Evolutionary conservation across 108 stramenopile species (phyloP).

Genomic region (Cyclotella kingstonii): DNA sequence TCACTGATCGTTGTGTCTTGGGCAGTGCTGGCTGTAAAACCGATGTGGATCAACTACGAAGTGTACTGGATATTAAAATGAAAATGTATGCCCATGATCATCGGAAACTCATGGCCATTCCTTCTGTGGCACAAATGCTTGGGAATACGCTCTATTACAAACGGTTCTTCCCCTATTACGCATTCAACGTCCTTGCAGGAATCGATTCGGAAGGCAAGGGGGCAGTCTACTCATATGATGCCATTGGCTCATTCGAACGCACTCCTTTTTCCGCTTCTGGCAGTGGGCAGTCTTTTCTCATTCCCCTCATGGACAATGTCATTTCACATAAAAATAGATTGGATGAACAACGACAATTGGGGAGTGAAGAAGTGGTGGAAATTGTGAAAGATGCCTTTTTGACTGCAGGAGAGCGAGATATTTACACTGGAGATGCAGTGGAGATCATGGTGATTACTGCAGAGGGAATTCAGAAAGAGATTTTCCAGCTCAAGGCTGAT

Average conservation of each 20-base stretch:
- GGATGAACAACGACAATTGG: slow-evolving; percentile 83
- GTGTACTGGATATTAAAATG: slow-evolving; percentile 87
- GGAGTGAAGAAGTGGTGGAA: slow-evolving; percentile 88
- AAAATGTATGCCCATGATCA: slow-evolving; percentile 94
- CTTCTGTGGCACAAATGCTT: slow-evolving; percentile 95
- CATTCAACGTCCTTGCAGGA: slow-evolving; percentile 96
- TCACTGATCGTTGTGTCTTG: slow-evolving; percentile 85
- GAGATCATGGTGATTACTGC: slow-evolving; percentile 92
- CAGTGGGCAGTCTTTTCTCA: slow-evolving; percentile 87
- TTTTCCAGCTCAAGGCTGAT: slow-evolving; percentile 91
- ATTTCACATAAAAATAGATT: slow-evolving; percentile 91
- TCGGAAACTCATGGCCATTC: slow-evolving; percentile 89
- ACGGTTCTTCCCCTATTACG: slow-evolving; percentile 99
- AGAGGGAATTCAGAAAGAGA: slow-evolving; percentile 74
- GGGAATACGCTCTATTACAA: slow-evolving; percentile 93
- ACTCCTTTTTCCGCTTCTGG: slow-evolving; percentile 86
- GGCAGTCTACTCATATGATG: slow-evolving; percentile 96
- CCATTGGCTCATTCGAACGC: slow-evolving; percentile 94
- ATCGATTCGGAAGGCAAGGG: slow-evolving; percentile 96
- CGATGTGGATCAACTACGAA: slow-evolving; percentile 92
- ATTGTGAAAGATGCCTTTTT: slow-evolving; percentile 96
- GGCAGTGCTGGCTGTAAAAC: slow-evolving; percentile 96
- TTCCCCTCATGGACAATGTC: slow-evolving; percentile 94
- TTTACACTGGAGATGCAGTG: slow-evolving; percentile 96
- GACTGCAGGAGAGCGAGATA: slow-evolving; percentile 96